phyloP scores from a whole-genome alignment of 2,329 filamentous ascomycete genomes.

The Nothomitra cinnamomea region DNA sequence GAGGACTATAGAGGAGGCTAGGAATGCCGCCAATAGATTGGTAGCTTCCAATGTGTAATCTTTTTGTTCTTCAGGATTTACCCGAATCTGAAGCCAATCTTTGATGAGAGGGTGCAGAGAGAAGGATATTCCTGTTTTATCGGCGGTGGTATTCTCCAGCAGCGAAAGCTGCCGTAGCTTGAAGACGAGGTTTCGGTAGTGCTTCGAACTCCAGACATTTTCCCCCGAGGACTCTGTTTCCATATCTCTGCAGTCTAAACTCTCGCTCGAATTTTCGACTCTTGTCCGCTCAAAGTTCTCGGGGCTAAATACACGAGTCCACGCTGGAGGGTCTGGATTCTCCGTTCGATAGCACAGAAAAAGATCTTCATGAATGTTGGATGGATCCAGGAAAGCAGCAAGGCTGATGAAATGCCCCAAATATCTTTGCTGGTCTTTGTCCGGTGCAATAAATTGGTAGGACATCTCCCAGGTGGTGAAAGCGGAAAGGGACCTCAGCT shows the following conservation, averaged over 20 bases:
- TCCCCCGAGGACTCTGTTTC: too few relatives aligned
- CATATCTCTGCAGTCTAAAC: too few relatives aligned
- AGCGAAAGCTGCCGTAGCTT: slow-evolving; percentile 4
- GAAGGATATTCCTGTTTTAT: slow-evolving; percentile 2
- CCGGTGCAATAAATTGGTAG: neutral
- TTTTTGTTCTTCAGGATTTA: slow-evolving; percentile 1
- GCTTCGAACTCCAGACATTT: slow-evolving; percentile 5
- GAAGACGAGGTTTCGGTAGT: slow-evolving; percentile 1
- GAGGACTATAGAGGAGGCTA: neutral
- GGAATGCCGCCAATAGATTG: slow-evolving; percentile 4
- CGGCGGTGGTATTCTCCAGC: slow-evolving; percentile 1
- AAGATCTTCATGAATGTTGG: slow-evolving; percentile 5
- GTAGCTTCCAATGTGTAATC: slow-evolving; percentile 3
- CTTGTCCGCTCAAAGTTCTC: too few relatives aligned
- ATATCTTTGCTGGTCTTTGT: neutral
- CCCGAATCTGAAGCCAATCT: slow-evolving; percentile 6
- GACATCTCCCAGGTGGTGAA: neutral
- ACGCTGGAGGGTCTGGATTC: neutral
- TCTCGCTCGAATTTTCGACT: too few relatives aligned
- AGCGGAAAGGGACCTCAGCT: neutral
- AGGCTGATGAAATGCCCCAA: slow-evolving; percentile 5
- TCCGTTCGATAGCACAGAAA: slow-evolving; percentile 3
- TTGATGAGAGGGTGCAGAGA: slow-evolving; percentile 6
- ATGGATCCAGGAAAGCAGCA: slow-evolving; percentile 5
- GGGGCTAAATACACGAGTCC: slow-evolving; percentile 5